Conservation (phyloP, 1,139 yeast genomes). For the Geotrichum australiense region DNA sequence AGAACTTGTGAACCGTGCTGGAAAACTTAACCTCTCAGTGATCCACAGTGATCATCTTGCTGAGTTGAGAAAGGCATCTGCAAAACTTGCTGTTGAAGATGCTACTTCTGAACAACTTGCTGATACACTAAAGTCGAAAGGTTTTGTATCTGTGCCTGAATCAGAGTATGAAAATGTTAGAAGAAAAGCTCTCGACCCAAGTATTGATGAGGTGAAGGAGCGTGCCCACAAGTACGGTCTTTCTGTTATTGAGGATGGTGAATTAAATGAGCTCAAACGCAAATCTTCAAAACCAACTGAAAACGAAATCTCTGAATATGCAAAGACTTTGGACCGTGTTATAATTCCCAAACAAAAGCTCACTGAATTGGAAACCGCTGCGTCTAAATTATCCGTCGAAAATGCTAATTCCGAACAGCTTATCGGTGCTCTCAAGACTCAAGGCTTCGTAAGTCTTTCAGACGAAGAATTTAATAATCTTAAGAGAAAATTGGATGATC, state of each 20-base stretch:
- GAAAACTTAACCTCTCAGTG: conserved; percentile 21
- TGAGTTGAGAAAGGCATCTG: conserved; percentile 10
- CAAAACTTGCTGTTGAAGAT: conserved; percentile 9
- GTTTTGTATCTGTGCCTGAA: conserved; percentile 19
- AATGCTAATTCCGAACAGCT: conserved; percentile 19
- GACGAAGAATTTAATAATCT: not conserved
- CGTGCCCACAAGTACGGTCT: conserved; percentile 17
- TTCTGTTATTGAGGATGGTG: conserved; percentile 22
- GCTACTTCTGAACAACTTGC: conserved; percentile 14
- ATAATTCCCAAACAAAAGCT: conserved; percentile 29
- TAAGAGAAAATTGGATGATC: conserved; percentile 12
- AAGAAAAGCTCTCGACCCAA: conserved; percentile 19
- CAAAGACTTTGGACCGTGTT: conserved; percentile 32
- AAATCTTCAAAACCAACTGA: conserved; percentile 28
- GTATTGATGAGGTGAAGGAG: conserved; percentile 20
- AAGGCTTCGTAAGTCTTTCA: conserved; percentile 23
- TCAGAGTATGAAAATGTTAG: conserved; percentile 31
- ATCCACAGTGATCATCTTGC: conserved; percentile 23
- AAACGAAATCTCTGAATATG: conserved; percentile 9
- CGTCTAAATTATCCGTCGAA: conserved; percentile 26
- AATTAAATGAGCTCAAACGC: conserved; percentile 20
- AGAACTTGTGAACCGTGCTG: conserved; percentile 13
- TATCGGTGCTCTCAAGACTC: conserved; percentile 18
- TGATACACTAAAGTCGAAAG: conserved; percentile 21
- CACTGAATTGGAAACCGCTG: conserved; percentile 25